These are phyloP conservation scores for Arachis monticola DNA, from an alignment of 331 rosid species.

Conservation along the genomic window DNA sequence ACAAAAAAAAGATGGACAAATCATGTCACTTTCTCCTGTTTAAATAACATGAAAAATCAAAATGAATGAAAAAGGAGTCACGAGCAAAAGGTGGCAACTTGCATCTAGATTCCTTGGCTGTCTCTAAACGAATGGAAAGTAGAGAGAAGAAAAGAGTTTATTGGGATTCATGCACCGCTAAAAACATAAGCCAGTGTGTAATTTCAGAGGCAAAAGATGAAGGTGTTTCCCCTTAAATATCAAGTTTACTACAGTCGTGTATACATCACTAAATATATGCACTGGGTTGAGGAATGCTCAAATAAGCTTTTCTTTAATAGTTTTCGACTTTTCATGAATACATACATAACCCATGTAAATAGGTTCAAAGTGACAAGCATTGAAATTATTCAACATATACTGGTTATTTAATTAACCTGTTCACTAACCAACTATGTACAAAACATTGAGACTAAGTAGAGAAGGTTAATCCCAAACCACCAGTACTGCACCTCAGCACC, in stretches of 20 bases:
- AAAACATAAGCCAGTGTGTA: background rate
- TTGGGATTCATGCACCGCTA: background rate
- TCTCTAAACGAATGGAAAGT: background rate
- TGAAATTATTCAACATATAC: conserved; percentile 36
- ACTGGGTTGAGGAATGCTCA: conserved; percentile 23
- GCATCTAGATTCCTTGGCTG: background rate
- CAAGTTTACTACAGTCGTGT: conserved; percentile 22
- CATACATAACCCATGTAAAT: conserved; percentile 39
- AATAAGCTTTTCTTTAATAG: conserved; percentile 24
- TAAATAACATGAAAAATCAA: too few relatives aligned
- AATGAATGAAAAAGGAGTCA: background rate
- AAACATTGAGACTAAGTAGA: conserved; percentile 33
- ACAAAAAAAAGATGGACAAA: too few relatives aligned
- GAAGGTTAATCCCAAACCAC: conserved; percentile 43
- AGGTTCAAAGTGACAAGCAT: conserved; percentile 37
- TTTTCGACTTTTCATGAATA: conserved; percentile 23
- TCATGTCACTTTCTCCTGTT: too few relatives aligned
- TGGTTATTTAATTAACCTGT: conserved; percentile 3
- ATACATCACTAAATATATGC: conserved; percentile 9
- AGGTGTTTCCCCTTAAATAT: background rate
- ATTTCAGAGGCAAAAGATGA: conserved; percentile 5
- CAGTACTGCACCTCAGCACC: conserved; percentile 44
- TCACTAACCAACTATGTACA: conserved; percentile 19
- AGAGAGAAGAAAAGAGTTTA: background rate
- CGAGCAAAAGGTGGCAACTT: background rate